Evolutionary conservation across 2,329 filamentous ascomycete species (phyloP).

Genomic region (Arthrobotrys sinensis): DNA sequence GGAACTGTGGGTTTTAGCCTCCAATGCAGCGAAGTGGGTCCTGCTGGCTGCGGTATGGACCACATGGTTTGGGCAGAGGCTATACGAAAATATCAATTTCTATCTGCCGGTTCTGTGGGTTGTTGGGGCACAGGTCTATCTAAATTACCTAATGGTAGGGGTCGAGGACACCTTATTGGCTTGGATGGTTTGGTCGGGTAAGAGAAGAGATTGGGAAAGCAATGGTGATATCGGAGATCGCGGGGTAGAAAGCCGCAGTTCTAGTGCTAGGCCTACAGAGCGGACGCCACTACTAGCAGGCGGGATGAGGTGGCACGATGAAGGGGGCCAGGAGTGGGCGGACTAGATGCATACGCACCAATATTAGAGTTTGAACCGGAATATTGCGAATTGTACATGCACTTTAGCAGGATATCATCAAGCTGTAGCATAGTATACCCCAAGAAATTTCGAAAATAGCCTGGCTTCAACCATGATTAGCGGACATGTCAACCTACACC

Average conservation of each 20-base stretch:
- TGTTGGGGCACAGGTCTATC: slow-evolving; percentile 49
- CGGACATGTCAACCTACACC: too few relatives aligned
- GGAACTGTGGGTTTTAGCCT: slow-evolving; percentile 19
- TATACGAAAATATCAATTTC: slow-evolving; percentile 58
- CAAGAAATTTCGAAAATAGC: not conserved
- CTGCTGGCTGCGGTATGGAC: slow-evolving; percentile 49
- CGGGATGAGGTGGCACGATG: slow-evolving; percentile 53
- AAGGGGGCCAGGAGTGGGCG: slow-evolving; percentile 37
- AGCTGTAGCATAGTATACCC: slow-evolving; percentile 16
- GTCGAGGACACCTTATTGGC: slow-evolving; percentile 48
- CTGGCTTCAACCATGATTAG: not conserved
- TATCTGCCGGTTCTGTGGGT: slow-evolving; percentile 55
- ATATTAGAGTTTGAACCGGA: not conserved
- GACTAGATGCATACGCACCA: slow-evolving; percentile 10
- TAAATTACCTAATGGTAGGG: slow-evolving; percentile 44
- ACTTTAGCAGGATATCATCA: slow-evolving; percentile 3
- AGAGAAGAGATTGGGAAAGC: not conserved
- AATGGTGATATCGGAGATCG: not conserved
- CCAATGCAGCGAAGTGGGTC: slow-evolving; percentile 34
- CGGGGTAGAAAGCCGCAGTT: not conserved
- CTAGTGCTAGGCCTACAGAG: slow-evolving; percentile 15
- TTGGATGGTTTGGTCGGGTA: slow-evolving; percentile 49
- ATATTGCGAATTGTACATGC: not conserved
- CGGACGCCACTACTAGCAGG: slow-evolving; percentile 38
- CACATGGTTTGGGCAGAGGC: slow-evolving; percentile 49